Evolutionary conservation across 2,329 filamentous ascomycete species (phyloP), one percentile per base, ranked within the genome.

Genomic region (Fusarium acutatum): DNA sequence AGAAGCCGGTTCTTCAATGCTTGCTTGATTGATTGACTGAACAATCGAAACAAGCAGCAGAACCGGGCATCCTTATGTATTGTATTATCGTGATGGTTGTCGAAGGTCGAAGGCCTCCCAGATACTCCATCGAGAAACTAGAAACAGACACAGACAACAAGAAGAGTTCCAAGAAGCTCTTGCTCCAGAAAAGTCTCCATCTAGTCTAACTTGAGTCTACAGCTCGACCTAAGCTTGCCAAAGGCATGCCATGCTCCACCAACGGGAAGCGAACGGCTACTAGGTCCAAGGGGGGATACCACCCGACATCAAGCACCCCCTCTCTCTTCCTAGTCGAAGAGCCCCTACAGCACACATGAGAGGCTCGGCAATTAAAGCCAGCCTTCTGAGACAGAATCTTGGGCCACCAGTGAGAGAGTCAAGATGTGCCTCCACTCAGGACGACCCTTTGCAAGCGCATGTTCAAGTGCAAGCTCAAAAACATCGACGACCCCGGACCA

Each of bases 71-170:
- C 74, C 77, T 77, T 78, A 77, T 79, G 77, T 79, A 79, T 58
- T 58, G 56, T 50, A 58, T 54, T 77, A 79, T 78, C 75, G 70
- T 71, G 63, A 78, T 70, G 60, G 59, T 64, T 34, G 65, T 70
- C 69, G 75, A 78, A 78, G 75, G 65, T 70, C 69, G 75, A 78
- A 78, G 75, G 76, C 76, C 76, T 78, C 76, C 76, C 69, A 67
- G 67, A 63, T 35, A 53, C 54, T 70, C 74, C 63, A 66, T 69
- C 46, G 58, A 75, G 56, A 60, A 54, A 59, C 49, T 59, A 75
- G 59, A 64, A 54, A 64, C 66, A 69, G n/a, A 50, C 40, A 49
- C 20, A 67, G 49, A 58, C 59, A 35, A 43, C 28, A 59, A 37
- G 44, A 66, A 58, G 56, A 58, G 59, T 53, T 72, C 50, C 49